These are phyloP conservation scores for Lactifluus pinguis DNA, from an alignment of 768 basidiomycete genomes.

Conservation along the genomic window DNA sequence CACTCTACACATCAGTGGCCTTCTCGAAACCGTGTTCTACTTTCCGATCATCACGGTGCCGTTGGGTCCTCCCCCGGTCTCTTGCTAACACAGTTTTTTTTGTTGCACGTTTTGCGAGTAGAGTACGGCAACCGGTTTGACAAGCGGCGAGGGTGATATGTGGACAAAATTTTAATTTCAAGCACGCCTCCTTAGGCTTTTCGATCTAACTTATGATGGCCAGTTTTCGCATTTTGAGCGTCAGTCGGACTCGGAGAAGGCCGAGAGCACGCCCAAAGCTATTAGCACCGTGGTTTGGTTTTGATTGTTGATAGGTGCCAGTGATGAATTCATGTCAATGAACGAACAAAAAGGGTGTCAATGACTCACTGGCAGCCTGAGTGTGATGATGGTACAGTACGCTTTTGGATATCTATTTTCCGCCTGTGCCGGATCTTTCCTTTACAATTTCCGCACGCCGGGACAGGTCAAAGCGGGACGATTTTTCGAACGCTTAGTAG, in stretches of 20 bases:
- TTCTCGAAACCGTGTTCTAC: background rate
- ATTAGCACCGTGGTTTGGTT: background rate
- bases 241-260: background rate
- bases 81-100: background rate
- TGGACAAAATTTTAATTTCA: background rate
- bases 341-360: background rate
- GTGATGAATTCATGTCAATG: background rate
- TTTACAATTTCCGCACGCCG: background rate
- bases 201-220: no score
- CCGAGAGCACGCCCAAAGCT: background rate
- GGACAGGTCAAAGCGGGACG: background rate
- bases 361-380: background rate
- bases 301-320: background rate
- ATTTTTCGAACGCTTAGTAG: background rate
- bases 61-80: background rate
- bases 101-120: background rate
- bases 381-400: no score
- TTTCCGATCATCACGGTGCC: background rate
- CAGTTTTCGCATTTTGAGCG: background rate
- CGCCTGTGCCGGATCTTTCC: conserved; percentile 5
- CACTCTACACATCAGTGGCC: background rate
- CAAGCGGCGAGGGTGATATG: background rate
- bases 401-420: background rate
- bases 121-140: background rate
- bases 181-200: no score